A percentile compares a stretch with the other conserved stretches of the same genome.
These are phyloP conservation scores for Ampelomyces quisqualis DNA, from an alignment of 2,329 filamentous ascomycete genomes.

Conservation along the genomic window DNA sequence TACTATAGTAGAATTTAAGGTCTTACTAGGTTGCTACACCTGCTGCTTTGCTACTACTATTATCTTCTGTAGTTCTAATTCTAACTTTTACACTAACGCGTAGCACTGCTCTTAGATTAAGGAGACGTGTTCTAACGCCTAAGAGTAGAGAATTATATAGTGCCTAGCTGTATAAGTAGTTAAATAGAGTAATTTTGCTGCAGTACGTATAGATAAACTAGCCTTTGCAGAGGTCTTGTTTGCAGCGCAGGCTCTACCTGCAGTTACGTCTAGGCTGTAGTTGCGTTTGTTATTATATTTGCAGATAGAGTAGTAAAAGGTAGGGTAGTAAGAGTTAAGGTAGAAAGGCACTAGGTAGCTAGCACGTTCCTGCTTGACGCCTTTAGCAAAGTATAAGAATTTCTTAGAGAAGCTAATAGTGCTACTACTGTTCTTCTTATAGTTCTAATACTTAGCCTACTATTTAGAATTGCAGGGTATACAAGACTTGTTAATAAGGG, in stretches of 20 bases:
- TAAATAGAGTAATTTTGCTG: constrained; percentile 61
- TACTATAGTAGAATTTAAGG: too few species aligned
- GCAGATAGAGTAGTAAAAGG: constrained; percentile 64
- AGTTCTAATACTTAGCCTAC: constrained; percentile 22
- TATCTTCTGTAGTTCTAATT: too few species aligned
- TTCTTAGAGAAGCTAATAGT: constrained; percentile 47
- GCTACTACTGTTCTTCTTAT: constrained; percentile 20
- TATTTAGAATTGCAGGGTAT: constrained; percentile 34
- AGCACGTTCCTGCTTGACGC: constrained; percentile 26
- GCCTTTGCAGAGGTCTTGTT: constrained; percentile 64
- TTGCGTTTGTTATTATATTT: constrained; percentile 74
- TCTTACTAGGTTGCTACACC: too few species aligned
- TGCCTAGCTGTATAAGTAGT: too few species aligned
- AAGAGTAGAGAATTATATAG: too few species aligned
- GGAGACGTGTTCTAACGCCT: too few species aligned
- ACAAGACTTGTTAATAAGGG: constrained; percentile 50
- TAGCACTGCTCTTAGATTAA: too few species aligned
- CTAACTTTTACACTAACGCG: too few species aligned
- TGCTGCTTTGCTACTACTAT: too few species aligned
- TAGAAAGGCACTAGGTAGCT: constrained; percentile 47
- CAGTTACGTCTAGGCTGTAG: constrained; percentile 60
- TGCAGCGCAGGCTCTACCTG: constrained; percentile 74
- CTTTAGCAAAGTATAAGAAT: constrained; percentile 62
- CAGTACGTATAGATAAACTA: constrained; percentile 81
- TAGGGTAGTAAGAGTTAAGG: too few species aligned